Evolutionary conservation across 1,139 yeast species (phyloP), one percentile per base, ranked within the genome.

Genomic region (Suhomyces terraborum): DNA sequence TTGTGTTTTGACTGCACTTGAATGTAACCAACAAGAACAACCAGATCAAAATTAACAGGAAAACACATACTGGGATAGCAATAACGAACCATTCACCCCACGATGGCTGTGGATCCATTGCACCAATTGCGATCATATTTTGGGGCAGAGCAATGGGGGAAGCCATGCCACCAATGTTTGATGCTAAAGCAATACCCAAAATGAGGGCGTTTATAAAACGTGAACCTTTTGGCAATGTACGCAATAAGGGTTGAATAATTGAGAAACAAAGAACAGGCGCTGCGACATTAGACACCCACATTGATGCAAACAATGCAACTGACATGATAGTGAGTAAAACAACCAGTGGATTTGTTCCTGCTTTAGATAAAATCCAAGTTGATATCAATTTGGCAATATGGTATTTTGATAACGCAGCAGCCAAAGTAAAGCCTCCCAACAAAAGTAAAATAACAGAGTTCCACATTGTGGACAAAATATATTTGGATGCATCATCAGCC

Each of bases 111-210:
- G 84, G 82, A 9, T 73, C 72, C 73, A 84, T 71, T 35, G 82
- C 77, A 36, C 82, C 81, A 67, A 83, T 80, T 2, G 88, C 87
- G 45, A 84, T 80, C 66, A 84, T 82, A 51, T 84, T 84, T 58
- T 84, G 91, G 1, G 91, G 91, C 5, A 88, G 82, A 0, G 89
- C 82, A 47, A 84, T 84, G 12, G 91, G 91, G n/a, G 87, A 80
- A 0, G 88, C 80, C 87, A 84, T 81, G 51, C 91, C 91, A 26
- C 88, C 89, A 35, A 82, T 65, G 55, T 84, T 82, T 8, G 88
- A 82, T 7, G 87, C 82, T 28, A 84, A 66, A 0, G 91, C 91
- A 45, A 84, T 82, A 43, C 89, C 88, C 47, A 84, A 66, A 29
- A 83, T 80, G 42, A 84, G 68, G 1, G 88, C 84, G 50, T 78